phyloP scores from a whole-genome alignment of 495 filamentous ascomycete species.

The Rostrohypoxylon terebratum region DNA sequence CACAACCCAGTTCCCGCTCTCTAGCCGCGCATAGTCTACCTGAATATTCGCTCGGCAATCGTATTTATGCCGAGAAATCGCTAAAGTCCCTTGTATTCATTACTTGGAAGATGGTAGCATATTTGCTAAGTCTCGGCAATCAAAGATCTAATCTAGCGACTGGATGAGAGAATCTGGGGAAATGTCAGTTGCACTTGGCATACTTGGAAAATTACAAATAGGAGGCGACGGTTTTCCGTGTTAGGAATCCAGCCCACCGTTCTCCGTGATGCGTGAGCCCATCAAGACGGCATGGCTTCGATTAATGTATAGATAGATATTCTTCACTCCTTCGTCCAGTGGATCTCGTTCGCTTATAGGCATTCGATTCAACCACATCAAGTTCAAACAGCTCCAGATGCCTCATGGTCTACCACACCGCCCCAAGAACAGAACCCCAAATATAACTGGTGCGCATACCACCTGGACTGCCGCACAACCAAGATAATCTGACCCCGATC shows the following conservation, averaged over 20 bases:
- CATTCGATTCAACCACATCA: not conserved
- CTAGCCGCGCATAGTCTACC: constrained; percentile 20
- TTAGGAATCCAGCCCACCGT: constrained; percentile 22
- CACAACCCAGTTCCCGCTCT: constrained; percentile 16
- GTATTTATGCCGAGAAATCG: constrained; percentile 11
- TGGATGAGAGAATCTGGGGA: constrained; percentile 38
- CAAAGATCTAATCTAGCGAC: constrained; percentile 17
- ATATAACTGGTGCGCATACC: not conserved
- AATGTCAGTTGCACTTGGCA: constrained; percentile 42
- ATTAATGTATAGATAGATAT: constrained; percentile 10
- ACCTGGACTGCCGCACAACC: too few species aligned
- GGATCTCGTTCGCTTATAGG: not conserved
- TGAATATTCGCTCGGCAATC: constrained; percentile 29
- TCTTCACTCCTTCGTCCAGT: not conserved
- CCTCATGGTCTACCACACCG: not conserved
- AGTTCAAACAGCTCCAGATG: not conserved
- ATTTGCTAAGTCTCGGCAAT: constrained; percentile 31
- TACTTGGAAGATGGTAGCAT: constrained; percentile 6
- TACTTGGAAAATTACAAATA: constrained; percentile 29
- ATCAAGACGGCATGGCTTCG: not conserved
- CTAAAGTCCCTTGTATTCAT: constrained; percentile 9
- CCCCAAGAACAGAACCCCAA: not conserved
- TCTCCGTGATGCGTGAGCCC: constrained; percentile 25
- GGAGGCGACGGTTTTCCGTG: constrained; percentile 15
- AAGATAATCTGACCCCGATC: too few species aligned